phyloP scores from a whole-genome alignment of 2,329 filamentous ascomycete genomes.

The Aspergillus ruber region DNA sequence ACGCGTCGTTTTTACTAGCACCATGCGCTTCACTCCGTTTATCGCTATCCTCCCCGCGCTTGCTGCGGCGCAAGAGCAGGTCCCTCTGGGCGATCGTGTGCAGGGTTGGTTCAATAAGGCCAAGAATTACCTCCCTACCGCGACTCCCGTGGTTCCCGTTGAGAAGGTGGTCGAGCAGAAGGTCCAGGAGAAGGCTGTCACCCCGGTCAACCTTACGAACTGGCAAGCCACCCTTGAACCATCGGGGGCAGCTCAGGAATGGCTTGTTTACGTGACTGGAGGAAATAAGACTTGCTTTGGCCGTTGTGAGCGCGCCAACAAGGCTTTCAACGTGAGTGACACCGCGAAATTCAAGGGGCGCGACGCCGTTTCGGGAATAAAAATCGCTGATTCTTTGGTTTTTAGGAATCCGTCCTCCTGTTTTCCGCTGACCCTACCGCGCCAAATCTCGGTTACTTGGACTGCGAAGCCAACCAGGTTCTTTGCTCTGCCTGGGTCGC shows the following conservation, averaged over 20 bases:
- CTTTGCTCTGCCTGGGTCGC: slow-evolving; percentile 58
- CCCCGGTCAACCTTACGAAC: slow-evolving; percentile 50
- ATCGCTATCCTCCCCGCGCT: slow-evolving; percentile 44
- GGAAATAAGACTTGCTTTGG: slow-evolving; percentile 61
- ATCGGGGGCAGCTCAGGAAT: slow-evolving; percentile 42
- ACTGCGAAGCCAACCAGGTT: slow-evolving; percentile 54
- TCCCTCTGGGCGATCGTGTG: slow-evolving; percentile 44
- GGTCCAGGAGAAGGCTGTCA: slow-evolving; percentile 46
- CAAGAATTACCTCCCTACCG: slow-evolving; percentile 50
- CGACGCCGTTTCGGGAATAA: not conserved
- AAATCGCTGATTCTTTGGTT: not conserved
- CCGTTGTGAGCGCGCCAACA: slow-evolving; percentile 49
- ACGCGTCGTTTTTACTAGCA: slow-evolving; percentile 21
- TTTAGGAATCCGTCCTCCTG: slow-evolving; percentile 47
- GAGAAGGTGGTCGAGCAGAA: slow-evolving; percentile 41
- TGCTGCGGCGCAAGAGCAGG: slow-evolving; percentile 53
- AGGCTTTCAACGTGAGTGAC: slow-evolving; percentile 44
- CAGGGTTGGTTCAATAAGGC: slow-evolving; percentile 47
- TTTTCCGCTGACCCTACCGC: slow-evolving; percentile 49
- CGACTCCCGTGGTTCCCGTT: slow-evolving; percentile 28
- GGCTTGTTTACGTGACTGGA: slow-evolving; percentile 56
- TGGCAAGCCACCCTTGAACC: slow-evolving; percentile 49
- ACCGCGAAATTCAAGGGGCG: not conserved
- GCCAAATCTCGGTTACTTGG: slow-evolving; percentile 51
- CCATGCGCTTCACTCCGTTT: slow-evolving; percentile 49